Evolutionary conservation across 129 eudicot species (phyloP), one percentile per base, ranked within the genome.

Genomic region (Gnaphalium uliginosum): DNA sequence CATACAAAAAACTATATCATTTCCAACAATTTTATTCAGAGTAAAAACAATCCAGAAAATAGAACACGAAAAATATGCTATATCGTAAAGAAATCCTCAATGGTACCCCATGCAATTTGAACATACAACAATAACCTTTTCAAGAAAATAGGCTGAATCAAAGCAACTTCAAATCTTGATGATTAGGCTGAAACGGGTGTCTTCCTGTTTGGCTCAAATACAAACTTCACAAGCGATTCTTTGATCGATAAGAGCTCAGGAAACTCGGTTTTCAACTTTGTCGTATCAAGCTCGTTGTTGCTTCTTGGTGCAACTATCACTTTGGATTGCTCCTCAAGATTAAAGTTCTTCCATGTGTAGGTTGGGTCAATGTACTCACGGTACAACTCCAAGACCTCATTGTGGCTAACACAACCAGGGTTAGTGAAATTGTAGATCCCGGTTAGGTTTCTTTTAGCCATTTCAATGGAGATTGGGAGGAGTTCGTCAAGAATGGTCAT

Each of bases 321-420:
- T 71, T 84, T 86, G 6, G 95, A 89, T 48, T 89, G 95, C 81
- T 89, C 95, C 82, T 89, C 95, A 4, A 89, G 89, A 25, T 77
- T 89, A 63, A 89, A 86, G 68, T 89, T 89, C 78, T 79, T 86
- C 89, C 89, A 89, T 14, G 88, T 76, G 80, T 80, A 89, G 50
- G 27, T 83, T 23, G 91, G 87, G 81, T 89, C 86, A 19, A 89
- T 84, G 56, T 89, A 89, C 62, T 89, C 91, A 6, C 81, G 80
- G 70, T 89, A 89, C 95, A 89, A 74, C 81, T 89, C 95, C 59
- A 89, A 67, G 32, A 89, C 87, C 86, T 89, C 95, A 8, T 89
- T 89, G 73, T 89, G 95, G 84, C 95, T 89, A 59, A 86, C 95
- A 24, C 87, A 89, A 33, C 95, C 95, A 6, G 95, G 95, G 62